Evolutionary conservation across 192 early-diverging fungal species (phyloP).

Genomic region (Umbelopsis sp.): DNA sequence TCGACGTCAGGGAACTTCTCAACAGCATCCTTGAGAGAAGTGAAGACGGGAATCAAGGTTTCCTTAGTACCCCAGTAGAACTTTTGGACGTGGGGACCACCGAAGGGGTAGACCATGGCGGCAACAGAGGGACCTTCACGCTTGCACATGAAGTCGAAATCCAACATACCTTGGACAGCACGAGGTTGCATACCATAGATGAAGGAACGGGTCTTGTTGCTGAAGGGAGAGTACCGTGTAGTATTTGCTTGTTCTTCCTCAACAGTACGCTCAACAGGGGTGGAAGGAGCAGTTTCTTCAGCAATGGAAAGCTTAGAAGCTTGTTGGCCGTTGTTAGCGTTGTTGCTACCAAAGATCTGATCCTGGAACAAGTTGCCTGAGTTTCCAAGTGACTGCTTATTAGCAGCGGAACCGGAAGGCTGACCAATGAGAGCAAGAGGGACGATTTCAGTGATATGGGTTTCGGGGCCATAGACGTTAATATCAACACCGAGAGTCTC

Average conservation of each 20-base stretch:
- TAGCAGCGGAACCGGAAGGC: slow-evolving; percentile 45
- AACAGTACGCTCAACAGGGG: slow-evolving; percentile 50
- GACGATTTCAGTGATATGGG: slow-evolving; percentile 98
- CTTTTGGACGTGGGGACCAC: slow-evolving; percentile 98
- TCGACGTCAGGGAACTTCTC: slow-evolving; percentile 89
- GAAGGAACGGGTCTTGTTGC: slow-evolving; percentile 82
- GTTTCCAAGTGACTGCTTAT: slow-evolving; percentile 48
- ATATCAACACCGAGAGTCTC: slow-evolving; percentile 94
- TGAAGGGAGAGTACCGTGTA: slow-evolving; percentile 76
- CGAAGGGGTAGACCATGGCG: slow-evolving; percentile 99
- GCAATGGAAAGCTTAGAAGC: slow-evolving; percentile 41
- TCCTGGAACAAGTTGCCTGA: slow-evolving; percentile 65
- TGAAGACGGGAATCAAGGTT: slow-evolving; percentile 93
- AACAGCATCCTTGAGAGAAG: slow-evolving; percentile 81
- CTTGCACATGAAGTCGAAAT: slow-evolving; percentile 99
- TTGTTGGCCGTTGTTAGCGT: slow-evolving; percentile 17
- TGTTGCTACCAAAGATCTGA: slow-evolving; percentile 53
- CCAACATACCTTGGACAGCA: slow-evolving; percentile 98
- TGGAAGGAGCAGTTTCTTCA: slow-evolving; percentile 52
- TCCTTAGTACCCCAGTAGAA: slow-evolving; percentile 99
- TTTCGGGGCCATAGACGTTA: slow-evolving; percentile 95
- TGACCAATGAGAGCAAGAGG: slow-evolving; percentile 85
- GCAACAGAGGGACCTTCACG: slow-evolving; percentile 89
- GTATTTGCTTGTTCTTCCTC: slow-evolving; percentile 33
- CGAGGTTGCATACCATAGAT: slow-evolving; percentile 99